These are phyloP conservation scores for Crithidia sp. DNA, from an alignment of 208 protist species.

Conservation along the genomic window DNA sequence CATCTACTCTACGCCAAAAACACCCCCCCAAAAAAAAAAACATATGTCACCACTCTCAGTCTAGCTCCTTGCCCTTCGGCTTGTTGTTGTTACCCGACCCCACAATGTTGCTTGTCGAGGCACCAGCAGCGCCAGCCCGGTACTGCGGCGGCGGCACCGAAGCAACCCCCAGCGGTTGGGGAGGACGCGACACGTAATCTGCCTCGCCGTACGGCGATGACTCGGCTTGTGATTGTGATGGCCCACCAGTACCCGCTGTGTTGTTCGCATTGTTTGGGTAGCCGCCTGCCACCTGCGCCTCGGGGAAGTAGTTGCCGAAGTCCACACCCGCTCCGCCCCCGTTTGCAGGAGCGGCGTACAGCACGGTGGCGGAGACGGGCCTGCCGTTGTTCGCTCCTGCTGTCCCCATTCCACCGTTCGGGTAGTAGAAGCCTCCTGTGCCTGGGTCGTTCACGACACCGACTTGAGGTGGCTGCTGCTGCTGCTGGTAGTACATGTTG, in stretches of 20 bases:
- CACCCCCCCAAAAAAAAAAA: too few species aligned
- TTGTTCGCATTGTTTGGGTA: not conserved
- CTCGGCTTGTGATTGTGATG: not conserved
- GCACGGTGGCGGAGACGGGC: conserved; percentile 6
- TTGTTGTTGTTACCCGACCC: not conserved
- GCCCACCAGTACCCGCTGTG: not conserved
- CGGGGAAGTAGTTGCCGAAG: conserved; percentile 18
- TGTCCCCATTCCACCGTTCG: not conserved
- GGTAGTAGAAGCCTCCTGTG: conserved; percentile 1
- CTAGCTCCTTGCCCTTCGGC: too few species aligned
- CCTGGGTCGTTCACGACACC: not conserved
- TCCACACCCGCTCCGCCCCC: not conserved
- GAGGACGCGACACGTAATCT: conserved; percentile 13
- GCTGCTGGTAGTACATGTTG: conserved; percentile 24
- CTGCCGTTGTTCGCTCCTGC: too few species aligned
- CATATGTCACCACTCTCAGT: too few species aligned
- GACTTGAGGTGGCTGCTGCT: conserved; percentile 7
- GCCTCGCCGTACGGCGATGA: conserved; percentile 25
- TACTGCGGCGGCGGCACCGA: not conserved
- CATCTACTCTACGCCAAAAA: too few species aligned
- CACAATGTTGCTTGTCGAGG: too few species aligned
- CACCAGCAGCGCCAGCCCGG: not conserved
- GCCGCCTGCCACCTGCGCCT: conserved; percentile 11
- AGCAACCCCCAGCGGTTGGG: not conserved
- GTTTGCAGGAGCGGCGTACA: conserved; percentile 19